Base-by-base conservation (phyloP, 78 protist species). In the Dictyostelium intermedium region DNA sequence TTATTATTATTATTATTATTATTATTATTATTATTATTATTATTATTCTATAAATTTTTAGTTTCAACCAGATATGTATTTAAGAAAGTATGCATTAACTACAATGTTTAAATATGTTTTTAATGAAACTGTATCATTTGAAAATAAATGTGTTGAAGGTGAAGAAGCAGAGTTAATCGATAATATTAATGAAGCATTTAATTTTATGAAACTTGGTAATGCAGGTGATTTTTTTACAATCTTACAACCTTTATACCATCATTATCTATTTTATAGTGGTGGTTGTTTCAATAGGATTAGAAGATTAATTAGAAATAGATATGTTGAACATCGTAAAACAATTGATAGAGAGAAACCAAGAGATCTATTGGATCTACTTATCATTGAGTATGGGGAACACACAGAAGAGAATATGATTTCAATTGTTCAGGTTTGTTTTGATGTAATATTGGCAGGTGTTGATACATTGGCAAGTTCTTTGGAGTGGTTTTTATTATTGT, bases 391-490 rank as follows among this genome's bases (percentile, higher is more conserved):
- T 37, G 74, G 41, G 9, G 77, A 34, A 10, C 79, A 32, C 13
- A 27, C 79, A 1, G 79, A 72, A 0, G 79, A 72, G 2, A 72
- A 72, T 72, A 34, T 72, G 8, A 34, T 27, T 30, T 43, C 79
- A 78, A 30, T 56, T 25, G 13, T 63, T 47, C 56, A 35, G 10
- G 16, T 10, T 61, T 30, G 16, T 7, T 30, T 45, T 23, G 27
- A 34, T 63, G 23, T 14, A 37, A 34, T 10, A 1, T 25, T 34
- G 30, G 66, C 41, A 0, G 45, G 63, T 25, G 39, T 34, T 16
- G 93, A 87, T n/a, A 87, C 93, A 8, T 23, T 50, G 32, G 85
- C 85, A 18, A 53, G 61, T 4, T 72, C 85, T 5, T 60, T 87
- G 6, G 93, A 87, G 45, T 72, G 63, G 86, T 43, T 87, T 35